Evolutionary conservation across 2,329 filamentous ascomycete species (phyloP).

Genomic region (Hyphodiscus sp.): DNA sequence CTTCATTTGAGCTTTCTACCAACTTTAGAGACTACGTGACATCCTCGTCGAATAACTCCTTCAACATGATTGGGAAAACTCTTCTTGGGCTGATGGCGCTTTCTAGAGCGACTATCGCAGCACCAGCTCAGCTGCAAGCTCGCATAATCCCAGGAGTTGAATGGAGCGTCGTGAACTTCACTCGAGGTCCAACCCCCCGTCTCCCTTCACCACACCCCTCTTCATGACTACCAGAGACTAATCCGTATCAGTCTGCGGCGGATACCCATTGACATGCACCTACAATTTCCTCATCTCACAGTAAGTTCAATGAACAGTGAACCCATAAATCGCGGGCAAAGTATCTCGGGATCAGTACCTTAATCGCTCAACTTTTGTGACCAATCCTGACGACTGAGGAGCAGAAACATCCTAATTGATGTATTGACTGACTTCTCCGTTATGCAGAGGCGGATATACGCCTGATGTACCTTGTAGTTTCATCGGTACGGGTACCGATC

Average conservation of each 20-base stretch:
- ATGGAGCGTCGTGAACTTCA: conserved; percentile 10
- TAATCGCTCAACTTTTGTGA: no score
- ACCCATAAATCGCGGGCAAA: no score
- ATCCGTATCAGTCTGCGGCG: not conserved
- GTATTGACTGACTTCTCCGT: no score
- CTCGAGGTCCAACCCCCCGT: conserved; percentile 3
- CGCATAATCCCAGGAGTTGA: not conserved
- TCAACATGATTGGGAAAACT: conserved; percentile 4
- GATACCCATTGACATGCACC: not conserved
- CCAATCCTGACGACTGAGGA: no score
- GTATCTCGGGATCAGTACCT: no score
- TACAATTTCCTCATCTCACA: not conserved
- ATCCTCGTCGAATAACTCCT: not conserved
- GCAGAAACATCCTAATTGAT: no score
- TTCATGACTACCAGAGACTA: not conserved
- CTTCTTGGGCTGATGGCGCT: conserved; percentile 2
- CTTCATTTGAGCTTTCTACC: not conserved
- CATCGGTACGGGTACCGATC: not conserved
- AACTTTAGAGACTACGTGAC: not conserved
- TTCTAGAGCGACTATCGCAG: not conserved
- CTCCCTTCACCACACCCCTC: not conserved
- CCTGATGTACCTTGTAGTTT: conserved; percentile 1
- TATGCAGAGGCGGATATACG: not conserved
- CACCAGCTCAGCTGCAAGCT: not conserved
- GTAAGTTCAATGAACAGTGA: no score